These are phyloP conservation scores for Miscanthus lutarioriparius DNA, from an alignment of 176 grass and related monocot genomes.

Conservation along the genomic window DNA sequence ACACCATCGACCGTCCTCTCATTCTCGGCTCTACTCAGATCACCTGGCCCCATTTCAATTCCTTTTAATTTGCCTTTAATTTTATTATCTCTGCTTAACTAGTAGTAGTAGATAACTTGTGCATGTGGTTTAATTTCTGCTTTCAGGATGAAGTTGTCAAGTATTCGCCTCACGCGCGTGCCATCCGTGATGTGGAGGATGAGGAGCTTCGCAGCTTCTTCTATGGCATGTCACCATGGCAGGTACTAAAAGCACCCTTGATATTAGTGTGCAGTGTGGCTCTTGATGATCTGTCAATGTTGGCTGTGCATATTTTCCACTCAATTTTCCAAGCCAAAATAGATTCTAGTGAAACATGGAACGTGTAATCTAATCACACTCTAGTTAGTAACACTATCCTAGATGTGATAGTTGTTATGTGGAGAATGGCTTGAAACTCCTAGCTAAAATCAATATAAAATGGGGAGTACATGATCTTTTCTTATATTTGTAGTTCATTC, in stretches of 20 bases:
- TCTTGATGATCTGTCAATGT: background rate
- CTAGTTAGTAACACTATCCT: background rate
- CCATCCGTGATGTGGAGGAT: conserved; percentile 96
- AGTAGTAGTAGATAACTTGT: background rate
- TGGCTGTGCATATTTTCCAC: background rate
- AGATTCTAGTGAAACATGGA: background rate
- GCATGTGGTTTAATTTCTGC: background rate
- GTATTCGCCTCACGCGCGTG: conserved; percentile 93
- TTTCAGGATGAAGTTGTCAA: conserved; percentile 94
- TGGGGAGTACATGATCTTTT: background rate
- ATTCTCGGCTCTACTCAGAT: background rate
- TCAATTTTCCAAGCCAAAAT: background rate
- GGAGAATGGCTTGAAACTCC: background rate
- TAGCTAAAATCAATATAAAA: background rate
- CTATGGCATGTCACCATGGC: conserved; percentile 98
- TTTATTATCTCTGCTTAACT: background rate
- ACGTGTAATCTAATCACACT: background rate
- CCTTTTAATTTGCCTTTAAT: background rate
- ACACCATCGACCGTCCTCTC: background rate
- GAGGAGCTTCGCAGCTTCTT: conserved; percentile 97
- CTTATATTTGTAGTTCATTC: conserved; percentile 59
- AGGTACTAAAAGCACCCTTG: conserved; percentile 36
- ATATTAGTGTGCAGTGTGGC: background rate
- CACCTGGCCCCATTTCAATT: background rate
- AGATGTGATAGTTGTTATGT: background rate